phyloP scores from a whole-genome alignment of 1,284 basidiomycete species.

The Exobasidium cylindrosporum region DNA sequence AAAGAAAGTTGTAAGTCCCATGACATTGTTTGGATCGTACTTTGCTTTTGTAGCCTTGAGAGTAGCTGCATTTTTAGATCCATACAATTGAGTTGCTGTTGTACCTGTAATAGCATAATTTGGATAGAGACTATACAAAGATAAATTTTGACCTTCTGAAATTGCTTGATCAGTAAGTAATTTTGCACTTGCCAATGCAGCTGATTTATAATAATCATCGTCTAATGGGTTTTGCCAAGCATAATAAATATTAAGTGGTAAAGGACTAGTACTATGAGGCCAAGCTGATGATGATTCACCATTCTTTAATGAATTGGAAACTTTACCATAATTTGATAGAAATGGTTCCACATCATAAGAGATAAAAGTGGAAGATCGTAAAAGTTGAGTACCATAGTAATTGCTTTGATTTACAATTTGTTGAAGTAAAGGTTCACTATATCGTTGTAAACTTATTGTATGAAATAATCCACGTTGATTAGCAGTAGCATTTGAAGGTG shows the following conservation, averaged over 20 bases:
- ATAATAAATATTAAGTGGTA: slow-evolving; percentile 44
- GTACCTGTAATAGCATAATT: slow-evolving; percentile 41
- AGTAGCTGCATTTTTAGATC: slow-evolving; percentile 27
- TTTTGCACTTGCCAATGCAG: slow-evolving; percentile 25
- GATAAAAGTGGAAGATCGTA: slow-evolving; percentile 26
- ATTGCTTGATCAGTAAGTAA: slow-evolving; percentile 26
- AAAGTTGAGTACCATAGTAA: slow-evolving; percentile 22
- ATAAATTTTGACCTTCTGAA: slow-evolving; percentile 37
- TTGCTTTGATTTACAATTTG: slow-evolving; percentile 32
- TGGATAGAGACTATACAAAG: slow-evolving; percentile 33
- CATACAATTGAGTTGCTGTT: slow-evolving; percentile 22
- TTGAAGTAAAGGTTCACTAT: slow-evolving; percentile 29
- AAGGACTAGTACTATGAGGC: slow-evolving; percentile 30
- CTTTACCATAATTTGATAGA: slow-evolving; percentile 17
- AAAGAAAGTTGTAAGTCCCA: slow-evolving; percentile 40
- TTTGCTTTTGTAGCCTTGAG: slow-evolving; percentile 23
- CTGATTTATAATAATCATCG: slow-evolving; percentile 30
- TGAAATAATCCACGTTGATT: slow-evolving; percentile 35
- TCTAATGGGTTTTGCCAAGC: slow-evolving; percentile 33
- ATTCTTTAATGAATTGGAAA: slow-evolving; percentile 14
- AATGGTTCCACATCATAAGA: slow-evolving; percentile 47
- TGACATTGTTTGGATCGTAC: slow-evolving; percentile 35
- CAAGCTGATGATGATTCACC: slow-evolving; percentile 22
- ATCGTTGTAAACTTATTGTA: slow-evolving; percentile 12
- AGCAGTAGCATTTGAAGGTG: slow-evolving; percentile 24